Evolutionary conservation across 208 protist species (phyloP).

Genomic region (Blastocrithidia nonstop): DNA sequence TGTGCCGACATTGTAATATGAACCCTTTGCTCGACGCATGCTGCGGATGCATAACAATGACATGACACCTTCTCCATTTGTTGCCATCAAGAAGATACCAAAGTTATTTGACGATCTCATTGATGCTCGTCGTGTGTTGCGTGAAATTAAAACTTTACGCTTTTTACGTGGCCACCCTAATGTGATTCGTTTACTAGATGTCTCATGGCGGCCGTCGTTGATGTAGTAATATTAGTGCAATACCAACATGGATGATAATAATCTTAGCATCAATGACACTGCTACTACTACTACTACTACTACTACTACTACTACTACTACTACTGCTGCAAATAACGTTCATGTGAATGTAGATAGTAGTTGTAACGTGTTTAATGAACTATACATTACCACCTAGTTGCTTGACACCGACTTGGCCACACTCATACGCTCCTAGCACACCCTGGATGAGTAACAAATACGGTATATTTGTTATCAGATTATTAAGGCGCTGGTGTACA

Average conservation of each 20-base stretch:
- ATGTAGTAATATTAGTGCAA: too few species aligned
- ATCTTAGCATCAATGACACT: too few species aligned
- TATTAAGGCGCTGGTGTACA: constrained; percentile 62
- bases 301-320: too few species aligned
- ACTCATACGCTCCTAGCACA: constrained; percentile 82
- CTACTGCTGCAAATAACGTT: too few species aligned
- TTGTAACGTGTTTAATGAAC: constrained; percentile 74
- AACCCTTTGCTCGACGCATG: constrained; percentile 13
- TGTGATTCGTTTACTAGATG: constrained; percentile 81
- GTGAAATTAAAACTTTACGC: constrained; percentile 85
- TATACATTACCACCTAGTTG: constrained; percentile 52
- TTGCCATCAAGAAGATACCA: constrained; percentile 94
- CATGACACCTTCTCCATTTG: constrained; percentile 15
- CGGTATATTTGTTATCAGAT: constrained; percentile 93
- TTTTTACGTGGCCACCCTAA: constrained; percentile 86
- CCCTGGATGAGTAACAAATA: constrained; percentile 86
- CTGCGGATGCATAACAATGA: not conserved
- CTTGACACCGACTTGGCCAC: constrained; percentile 92
- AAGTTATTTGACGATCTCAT: constrained; percentile 86
- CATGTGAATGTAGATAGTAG: not conserved
- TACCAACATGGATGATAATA: too few species aligned
- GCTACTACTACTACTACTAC: too few species aligned
- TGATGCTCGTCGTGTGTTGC: constrained; percentile 88
- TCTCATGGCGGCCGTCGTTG: constrained; percentile 53
- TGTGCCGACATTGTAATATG: constrained; percentile 13